Evolutionary conservation across 305 asterid species (phyloP).

Genomic region (Solanum hybrid): DNA sequence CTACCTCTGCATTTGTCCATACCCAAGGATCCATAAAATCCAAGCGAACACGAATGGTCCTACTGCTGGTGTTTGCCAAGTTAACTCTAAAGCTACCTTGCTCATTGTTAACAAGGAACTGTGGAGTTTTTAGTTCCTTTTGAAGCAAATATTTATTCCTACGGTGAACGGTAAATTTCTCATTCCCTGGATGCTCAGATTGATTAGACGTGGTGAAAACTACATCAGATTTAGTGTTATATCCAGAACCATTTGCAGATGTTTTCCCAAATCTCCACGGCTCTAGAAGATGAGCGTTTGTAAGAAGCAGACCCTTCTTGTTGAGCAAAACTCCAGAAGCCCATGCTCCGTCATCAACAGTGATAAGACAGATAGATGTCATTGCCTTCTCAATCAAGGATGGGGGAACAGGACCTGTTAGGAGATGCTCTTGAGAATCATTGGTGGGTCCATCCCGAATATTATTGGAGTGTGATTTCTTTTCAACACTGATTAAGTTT

Average conservation of each 20-base stretch:
- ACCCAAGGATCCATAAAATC: conserved; percentile 81
- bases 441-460: conserved; percentile 22
- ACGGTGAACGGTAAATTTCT: conserved; percentile 16
- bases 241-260: conserved; percentile 35
- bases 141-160: conserved; percentile 17
- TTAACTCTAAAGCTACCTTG: conserved; percentile 24
- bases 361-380: conserved; percentile 82
- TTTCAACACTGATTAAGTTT: conserved; percentile 25
- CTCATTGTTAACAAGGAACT: conserved; percentile 21
- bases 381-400: conserved; percentile 73
- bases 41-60: conserved; percentile 61
- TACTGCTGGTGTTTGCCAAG: conserved; percentile 27
- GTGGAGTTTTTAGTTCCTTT: conserved; percentile 20
- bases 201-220: conserved; percentile 22
- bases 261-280: conserved; percentile 96
- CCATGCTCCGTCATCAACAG: conserved; percentile 89
- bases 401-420: conserved; percentile 22
- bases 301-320: conserved; percentile 81
- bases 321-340: conserved; percentile 93
- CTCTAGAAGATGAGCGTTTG: conserved; percentile 96
- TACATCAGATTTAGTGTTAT: conserved; percentile 23
- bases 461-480: conserved; percentile 12
- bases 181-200: conserved; percentile 14
- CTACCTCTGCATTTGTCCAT: conserved; percentile 78
- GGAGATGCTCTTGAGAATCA: conserved; percentile 20